Evolutionary conservation across 108 stramenopile species (phyloP), one percentile per base, ranked within the genome.

Genomic region (Cyclotella sp.): DNA sequence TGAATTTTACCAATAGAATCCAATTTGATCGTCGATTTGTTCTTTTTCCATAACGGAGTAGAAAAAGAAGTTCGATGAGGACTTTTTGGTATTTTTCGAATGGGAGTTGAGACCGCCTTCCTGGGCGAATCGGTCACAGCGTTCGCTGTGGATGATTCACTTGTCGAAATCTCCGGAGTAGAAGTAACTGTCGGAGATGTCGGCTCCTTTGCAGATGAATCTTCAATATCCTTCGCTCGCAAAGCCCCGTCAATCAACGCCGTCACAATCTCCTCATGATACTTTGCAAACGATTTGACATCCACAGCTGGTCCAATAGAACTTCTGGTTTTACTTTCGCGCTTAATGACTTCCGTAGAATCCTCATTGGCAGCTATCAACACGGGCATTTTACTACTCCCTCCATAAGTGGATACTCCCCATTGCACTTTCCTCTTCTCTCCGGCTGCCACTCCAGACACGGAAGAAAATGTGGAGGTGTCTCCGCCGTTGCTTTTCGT

Each of bases 201-300:
- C 15, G 18, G 28, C 22, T 13, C 29, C 13, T 28, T 71, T 59
- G n/a, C 65, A 19, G 16, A 21, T 30, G 22, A 24, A 18, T 15
- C 43, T 22, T 34, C 30, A 46, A 45, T 61, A 41, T 43, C 41
- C 19, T 63, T 52, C 16, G 28, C 59, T 51, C 63, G 61, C 42
- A 79, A 63, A 3, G 80, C 73, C 28, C 73, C 68, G 49, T 74
- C 80, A 34, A 81, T 75, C 53, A 81, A 75, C 22, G 80, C 69
- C 39, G 72, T 73, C 7, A 81, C 63, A 75, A 81, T 61, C 54
- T 81, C 73, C 52, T 81, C 80, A 39, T 81, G 80, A 53, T 73
- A 42, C 46, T 44, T 10, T 16, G 80, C 73, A 55, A 68, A 81
- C 2, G 61, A 19, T 15, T 21, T 19, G n/a, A 76, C 44, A 28